Base-by-base conservation (phyloP, 2,329 filamentous ascomycete species). In the Colletotrichum sp. region DNA sequence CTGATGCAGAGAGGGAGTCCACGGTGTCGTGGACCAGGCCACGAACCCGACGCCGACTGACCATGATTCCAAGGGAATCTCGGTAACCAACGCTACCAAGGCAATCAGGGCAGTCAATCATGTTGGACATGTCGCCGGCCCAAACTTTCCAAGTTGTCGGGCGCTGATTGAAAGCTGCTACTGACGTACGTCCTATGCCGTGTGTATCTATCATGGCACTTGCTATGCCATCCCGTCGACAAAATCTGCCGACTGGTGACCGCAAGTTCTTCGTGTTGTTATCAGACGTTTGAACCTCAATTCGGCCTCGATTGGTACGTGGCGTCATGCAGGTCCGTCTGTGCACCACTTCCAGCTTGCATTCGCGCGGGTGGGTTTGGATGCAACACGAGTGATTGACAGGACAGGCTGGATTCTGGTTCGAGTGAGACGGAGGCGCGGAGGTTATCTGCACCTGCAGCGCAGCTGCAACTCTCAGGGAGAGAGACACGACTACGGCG, bases 271-370 rank as follows among this genome's bases (percentile, higher is more conserved):
- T 68, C 57, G 60, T 36, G 32, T 73, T 36, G 70, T 68, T 76
- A 68, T 73, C 73, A 72, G 44, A 63, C 63, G 32, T 64, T 28
- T 30, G 59, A 68, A 66, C 34, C 52, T 73, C 64, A 24, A 72
- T 57, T 39, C 67, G 26, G 28, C 13, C 55, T 76, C 44, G 28
- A 72, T 77, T 78, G 60, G 74, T 75, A 71, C 72, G 68, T 78
- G 64, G 70, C 68, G 49, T 76, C 62, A 76, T 79, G 78, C 78
- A 78, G 65, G 74, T 72, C 64, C 57, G 78, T 78, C 78, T 76
- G 77, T 79, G 68, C 78, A 78, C 72, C 15, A 57, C 60, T 57
- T 68, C 63, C 68, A 57, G 59, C 68, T 28, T 70, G 65, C 68
- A 76, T 68, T 72, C 39, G 67, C 55, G 24, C 57, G 44, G 65